phyloP scores from a whole-genome alignment of 176 grass and related monocot genomes.

The Typha latifolia region DNA sequence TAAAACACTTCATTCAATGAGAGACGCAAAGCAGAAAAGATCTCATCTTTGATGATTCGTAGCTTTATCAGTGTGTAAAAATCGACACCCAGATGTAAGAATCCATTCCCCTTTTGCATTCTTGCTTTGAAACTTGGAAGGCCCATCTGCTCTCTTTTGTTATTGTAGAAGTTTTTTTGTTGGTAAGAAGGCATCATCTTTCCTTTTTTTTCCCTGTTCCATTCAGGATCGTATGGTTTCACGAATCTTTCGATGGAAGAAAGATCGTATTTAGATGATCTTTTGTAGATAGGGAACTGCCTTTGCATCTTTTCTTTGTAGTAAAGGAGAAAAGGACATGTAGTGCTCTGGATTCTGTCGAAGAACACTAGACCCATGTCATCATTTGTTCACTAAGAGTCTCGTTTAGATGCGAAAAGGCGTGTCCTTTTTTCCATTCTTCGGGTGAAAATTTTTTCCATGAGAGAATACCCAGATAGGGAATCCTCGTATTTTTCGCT shows the following conservation, averaged over 20 bases:
- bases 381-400: no score
- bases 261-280: neutral
- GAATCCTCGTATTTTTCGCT: no score
- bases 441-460: no score
- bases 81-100: neutral
- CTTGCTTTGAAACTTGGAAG: neutral
- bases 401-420: no score
- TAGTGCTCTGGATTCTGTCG: neutral
- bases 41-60: conserved; percentile 15
- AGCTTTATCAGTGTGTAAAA: neutral
- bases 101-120: neutral
- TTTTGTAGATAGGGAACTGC: neutral
- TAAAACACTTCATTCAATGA: conserved; percentile 14
- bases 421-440: no score
- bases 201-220: neutral
- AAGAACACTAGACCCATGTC: no score
- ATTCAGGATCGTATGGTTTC: neutral
- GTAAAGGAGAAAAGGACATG: neutral
- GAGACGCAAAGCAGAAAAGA: conserved; percentile 14
- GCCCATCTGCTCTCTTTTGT: neutral
- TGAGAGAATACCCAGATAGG: no score
- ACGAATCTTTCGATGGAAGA: neutral
- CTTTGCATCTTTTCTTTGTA: neutral
- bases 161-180: neutral
- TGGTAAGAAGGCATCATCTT: neutral